Conservation (phyloP, 2,329 filamentous ascomycete genomes). For the Scedosporium apiospermum region DNA sequence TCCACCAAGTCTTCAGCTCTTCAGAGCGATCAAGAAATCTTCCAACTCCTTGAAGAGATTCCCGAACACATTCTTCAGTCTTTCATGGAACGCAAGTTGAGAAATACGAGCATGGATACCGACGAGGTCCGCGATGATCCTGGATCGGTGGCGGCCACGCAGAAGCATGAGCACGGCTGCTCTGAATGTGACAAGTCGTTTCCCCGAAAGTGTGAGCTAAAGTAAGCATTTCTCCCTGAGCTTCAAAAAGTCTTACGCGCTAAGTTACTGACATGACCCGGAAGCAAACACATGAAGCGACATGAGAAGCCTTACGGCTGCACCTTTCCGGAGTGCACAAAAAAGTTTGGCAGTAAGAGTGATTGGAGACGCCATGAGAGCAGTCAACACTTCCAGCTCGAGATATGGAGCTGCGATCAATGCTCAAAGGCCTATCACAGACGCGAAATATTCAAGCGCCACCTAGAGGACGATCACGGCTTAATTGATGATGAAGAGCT, state of each 20-base stretch:
- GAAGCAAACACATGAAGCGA: slow-evolving; percentile 74
- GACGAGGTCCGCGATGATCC: neutral
- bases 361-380: slow-evolving; percentile 92
- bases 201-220: slow-evolving; percentile 44
- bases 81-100: slow-evolving; percentile 14
- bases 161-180: slow-evolving; percentile 18
- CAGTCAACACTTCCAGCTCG: slow-evolving; percentile 62
- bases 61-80: slow-evolving; percentile 23
- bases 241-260: neutral
- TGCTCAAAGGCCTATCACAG: slow-evolving; percentile 54
- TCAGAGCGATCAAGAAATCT: neutral
- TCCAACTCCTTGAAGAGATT: neutral
- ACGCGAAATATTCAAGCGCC: slow-evolving; percentile 48
- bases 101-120: neutral
- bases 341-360: slow-evolving; percentile 81
- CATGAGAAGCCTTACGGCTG: slow-evolving; percentile 77
- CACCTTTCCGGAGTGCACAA: slow-evolving; percentile 60
- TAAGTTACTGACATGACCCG: slow-evolving; percentile 13
- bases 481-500: slow-evolving; percentile 20
- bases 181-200: slow-evolving; percentile 35
- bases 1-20: neutral
- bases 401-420: slow-evolving; percentile 62
- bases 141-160: neutral
- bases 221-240: slow-evolving; percentile 28
- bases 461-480: slow-evolving; percentile 46